phyloP scores from a whole-genome alignment of 148 eudicot genomes.

The Rhododendron williamsianum region DNA sequence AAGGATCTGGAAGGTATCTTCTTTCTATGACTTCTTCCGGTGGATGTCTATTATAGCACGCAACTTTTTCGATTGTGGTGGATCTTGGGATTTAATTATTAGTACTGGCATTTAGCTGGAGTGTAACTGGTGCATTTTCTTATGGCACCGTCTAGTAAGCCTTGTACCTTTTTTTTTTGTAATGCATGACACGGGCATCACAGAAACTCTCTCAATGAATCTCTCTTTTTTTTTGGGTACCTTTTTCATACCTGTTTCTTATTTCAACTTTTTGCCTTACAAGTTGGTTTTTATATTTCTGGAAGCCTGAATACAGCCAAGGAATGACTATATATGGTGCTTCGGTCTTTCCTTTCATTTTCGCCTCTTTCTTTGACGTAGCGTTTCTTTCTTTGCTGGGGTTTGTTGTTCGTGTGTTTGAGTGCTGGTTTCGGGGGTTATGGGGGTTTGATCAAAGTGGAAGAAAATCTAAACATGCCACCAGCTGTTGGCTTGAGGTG shows the following conservation, averaged over 20 bases:
- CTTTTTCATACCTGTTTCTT: neutral
- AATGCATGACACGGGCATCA: neutral
- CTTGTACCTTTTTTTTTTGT: neutral
- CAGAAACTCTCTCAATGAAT: neutral
- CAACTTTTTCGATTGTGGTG: neutral
- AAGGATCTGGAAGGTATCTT: slow-evolving; percentile 87
- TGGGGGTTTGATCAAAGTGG: neutral
- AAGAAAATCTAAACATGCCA: neutral
- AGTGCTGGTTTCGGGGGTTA: neutral
- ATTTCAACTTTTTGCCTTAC: neutral
- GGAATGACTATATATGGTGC: neutral
- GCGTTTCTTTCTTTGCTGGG: neutral
- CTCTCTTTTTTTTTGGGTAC: neutral
- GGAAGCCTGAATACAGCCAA: neutral
- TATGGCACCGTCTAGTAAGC: neutral
- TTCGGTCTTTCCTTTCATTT: neutral
- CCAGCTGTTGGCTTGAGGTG: neutral
- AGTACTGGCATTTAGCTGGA: neutral
- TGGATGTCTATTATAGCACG: neutral
- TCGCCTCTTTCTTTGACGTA: neutral
- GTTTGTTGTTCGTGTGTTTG: neutral
- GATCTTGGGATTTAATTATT: neutral
- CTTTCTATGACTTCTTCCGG: neutral
- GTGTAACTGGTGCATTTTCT: neutral
- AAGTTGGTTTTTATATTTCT: neutral